Conservation (phyloP, 2,329 filamentous ascomycete species). For the Trichoderma sp. region DNA sequence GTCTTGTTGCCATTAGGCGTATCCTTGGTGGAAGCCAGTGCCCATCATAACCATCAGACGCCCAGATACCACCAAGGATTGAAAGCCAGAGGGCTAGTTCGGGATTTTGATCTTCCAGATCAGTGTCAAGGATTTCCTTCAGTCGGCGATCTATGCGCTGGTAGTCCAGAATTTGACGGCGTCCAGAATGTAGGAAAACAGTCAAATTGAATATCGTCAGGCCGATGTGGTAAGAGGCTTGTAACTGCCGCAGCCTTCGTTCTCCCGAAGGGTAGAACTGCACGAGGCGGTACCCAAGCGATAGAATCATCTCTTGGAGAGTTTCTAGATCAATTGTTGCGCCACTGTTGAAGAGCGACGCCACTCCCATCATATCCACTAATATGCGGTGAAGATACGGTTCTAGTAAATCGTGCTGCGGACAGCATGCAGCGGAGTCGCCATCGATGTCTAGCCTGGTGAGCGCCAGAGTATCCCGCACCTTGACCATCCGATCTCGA, state of each 20-base stretch:
- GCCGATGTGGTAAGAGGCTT: constrained; percentile 25
- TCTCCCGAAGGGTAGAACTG: neutral
- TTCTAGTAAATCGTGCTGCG: neutral
- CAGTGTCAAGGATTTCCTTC: neutral
- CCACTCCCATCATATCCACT: neutral
- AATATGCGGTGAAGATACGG: neutral
- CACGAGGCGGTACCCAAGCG: neutral
- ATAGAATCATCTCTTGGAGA: neutral
- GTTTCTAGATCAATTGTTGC: neutral
- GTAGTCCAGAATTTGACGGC: constrained; percentile 23
- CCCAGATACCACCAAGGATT: constrained; percentile 29
- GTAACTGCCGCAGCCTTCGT: neutral
- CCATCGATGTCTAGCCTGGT: constrained; percentile 6
- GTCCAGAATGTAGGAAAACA: constrained; percentile 25
- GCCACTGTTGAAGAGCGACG: neutral
- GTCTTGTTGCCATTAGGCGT: neutral
- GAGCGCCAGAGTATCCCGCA: constrained; percentile 10
- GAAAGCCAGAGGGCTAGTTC: constrained; percentile 27
- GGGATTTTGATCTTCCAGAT: neutral
- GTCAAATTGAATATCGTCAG: constrained; percentile 25
- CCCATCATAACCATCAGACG: constrained; percentile 1
- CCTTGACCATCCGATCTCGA: constrained; percentile 26
- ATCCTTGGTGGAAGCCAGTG: neutral
- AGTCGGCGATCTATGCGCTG: neutral
- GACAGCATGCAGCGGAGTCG: neutral